A percentile compares a stretch with the other conserved stretches of the same genome.
Conservation (phyloP, 78 protist species). For the Speleostelium caveatum region DNA sequence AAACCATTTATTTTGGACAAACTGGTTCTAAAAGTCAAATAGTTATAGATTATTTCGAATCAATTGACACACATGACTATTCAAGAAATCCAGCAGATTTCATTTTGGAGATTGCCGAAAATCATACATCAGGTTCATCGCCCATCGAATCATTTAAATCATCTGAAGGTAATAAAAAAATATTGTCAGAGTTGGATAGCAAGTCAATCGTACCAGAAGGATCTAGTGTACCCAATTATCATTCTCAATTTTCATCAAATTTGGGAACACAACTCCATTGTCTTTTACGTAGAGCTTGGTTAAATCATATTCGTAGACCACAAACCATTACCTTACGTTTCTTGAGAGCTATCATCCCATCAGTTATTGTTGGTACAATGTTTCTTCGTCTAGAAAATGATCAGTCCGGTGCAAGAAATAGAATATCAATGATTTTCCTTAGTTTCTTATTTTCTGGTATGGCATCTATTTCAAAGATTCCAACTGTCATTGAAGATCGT, state of each 20-base stretch:
- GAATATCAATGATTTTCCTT: conserved; percentile 38
- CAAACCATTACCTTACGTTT: conserved; percentile 41
- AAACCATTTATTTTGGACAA: conserved; percentile 29
- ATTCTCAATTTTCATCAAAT: conserved; percentile 10
- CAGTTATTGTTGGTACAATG: conserved; percentile 54
- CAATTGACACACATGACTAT: not conserved
- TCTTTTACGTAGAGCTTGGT: conserved; percentile 40
- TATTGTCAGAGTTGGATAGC: not conserved
- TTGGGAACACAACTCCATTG: not conserved
- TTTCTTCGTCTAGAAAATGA: conserved; percentile 45
- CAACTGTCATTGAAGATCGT: conserved; percentile 54
- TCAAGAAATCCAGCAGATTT: conserved; percentile 64
- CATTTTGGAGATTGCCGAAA: conserved; percentile 69
- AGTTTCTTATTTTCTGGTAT: conserved; percentile 70
- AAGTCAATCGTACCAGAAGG: conserved; percentile 31
- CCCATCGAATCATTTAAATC: too few relatives aligned
- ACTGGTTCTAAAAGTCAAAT: conserved; percentile 4
- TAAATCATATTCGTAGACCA: conserved; percentile 70
- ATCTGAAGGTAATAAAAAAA: too few relatives aligned
- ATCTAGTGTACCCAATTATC: conserved; percentile 17
- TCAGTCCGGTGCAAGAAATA: conserved; percentile 65
- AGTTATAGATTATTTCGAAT: not conserved
- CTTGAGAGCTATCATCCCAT: conserved; percentile 50
- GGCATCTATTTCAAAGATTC: conserved; percentile 65
- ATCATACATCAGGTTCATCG: not conserved